These are phyloP conservation scores for Metarhizium guizhouense DNA, from an alignment of 2,329 filamentous ascomycete species.

Conservation along the genomic window DNA sequence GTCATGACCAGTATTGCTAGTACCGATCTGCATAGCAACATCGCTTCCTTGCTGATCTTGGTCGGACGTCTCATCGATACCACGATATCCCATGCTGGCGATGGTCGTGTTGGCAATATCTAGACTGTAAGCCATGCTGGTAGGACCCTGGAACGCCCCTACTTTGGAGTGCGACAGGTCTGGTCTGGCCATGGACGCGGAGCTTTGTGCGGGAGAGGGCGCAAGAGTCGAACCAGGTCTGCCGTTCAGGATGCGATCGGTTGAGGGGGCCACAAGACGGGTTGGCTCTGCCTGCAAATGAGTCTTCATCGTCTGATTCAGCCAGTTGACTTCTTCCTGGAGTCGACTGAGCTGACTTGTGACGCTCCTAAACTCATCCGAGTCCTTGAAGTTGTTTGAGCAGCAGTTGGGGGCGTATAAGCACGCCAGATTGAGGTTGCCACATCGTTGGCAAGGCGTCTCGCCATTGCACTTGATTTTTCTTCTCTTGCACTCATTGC, in stretches of 20 bases:
- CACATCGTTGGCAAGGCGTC: conserved; percentile 57
- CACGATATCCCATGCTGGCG: conserved; percentile 79
- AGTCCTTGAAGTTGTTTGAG: conserved; percentile 78
- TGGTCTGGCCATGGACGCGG: conserved; percentile 27
- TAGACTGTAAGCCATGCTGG: conserved; percentile 75
- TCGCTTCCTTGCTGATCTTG: conserved; percentile 31
- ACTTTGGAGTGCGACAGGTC: conserved; percentile 42
- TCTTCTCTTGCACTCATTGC: conserved; percentile 66
- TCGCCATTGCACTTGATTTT: conserved; percentile 71
- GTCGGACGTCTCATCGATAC: conserved; percentile 52
- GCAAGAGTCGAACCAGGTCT: conserved; percentile 21
- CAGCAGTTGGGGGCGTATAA: conserved; percentile 60
- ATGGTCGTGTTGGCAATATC: conserved; percentile 81
- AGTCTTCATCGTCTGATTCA: conserved; percentile 63
- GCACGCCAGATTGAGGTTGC: conserved; percentile 57
- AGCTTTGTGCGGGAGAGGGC: conserved; percentile 34
- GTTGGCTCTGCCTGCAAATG: conserved; percentile 47
- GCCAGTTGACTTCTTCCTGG: conserved; percentile 74
- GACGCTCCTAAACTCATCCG: conserved; percentile 83
- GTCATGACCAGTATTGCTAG: conserved; percentile 41
- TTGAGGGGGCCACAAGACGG: conserved; percentile 31
- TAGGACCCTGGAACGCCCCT: conserved; percentile 72
- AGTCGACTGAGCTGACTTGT: conserved; percentile 62
- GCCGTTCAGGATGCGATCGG: conserved; percentile 32
- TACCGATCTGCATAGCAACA: conserved; percentile 14